Evolutionary conservation across 1,139 yeast genomes (phyloP).

Genomic region (Pichia sp.): DNA sequence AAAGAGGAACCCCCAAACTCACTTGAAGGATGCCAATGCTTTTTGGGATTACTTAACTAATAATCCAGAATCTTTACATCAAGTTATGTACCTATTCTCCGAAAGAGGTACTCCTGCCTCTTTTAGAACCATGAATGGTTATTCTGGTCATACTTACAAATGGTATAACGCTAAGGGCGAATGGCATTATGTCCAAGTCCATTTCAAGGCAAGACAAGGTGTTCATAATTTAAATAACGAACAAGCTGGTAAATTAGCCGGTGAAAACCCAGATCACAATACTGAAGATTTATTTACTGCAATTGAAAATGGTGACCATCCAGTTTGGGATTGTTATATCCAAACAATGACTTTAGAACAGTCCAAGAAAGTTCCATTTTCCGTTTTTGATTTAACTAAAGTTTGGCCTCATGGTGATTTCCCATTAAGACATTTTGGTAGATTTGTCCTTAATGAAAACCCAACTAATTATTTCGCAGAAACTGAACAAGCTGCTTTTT

Average conservation of each 20-base stretch:
- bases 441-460: conserved; percentile 61
- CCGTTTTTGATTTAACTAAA: conserved; percentile 67
- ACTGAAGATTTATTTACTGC: conserved; percentile 51
- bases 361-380: conserved; percentile 51
- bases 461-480: conserved; percentile 77
- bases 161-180: conserved; percentile 60
- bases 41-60: conserved; percentile 65
- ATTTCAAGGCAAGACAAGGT: conserved; percentile 57
- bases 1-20: conserved; percentile 56
- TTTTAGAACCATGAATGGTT: conserved; percentile 63
- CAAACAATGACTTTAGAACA: conserved; percentile 71
- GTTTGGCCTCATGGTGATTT: conserved; percentile 75
- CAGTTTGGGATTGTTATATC: conserved; percentile 59
- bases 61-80: conserved; percentile 61
- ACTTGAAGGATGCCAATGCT: conserved; percentile 46
- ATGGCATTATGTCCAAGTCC: conserved; percentile 62
- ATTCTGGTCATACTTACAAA: conserved; percentile 72
- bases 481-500: conserved; percentile 75
- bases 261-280: conserved; percentile 57
- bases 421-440: conserved; percentile 72
- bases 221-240: conserved; percentile 49
- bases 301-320: conserved; percentile 53
- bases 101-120: conserved; percentile 70
- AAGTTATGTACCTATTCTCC: conserved; percentile 55
- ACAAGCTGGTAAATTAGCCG: conserved; percentile 51